Evolutionary conservation across 176 grass and related monocot genomes (phyloP).

Genomic region (Carex kokanica): DNA sequence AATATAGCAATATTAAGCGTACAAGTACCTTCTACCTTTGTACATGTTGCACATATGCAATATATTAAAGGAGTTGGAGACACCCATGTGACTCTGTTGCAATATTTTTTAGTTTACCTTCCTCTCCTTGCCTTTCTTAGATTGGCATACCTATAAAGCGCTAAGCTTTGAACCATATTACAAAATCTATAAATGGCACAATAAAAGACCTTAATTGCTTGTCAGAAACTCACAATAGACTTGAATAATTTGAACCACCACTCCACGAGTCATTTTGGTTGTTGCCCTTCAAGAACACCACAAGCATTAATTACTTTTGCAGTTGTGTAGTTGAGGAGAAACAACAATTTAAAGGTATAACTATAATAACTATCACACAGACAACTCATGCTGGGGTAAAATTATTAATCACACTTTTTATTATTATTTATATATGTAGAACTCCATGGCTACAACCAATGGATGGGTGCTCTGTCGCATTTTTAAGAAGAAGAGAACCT

Average conservation of each 20-base stretch:
- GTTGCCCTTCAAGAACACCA: conserved; percentile 13
- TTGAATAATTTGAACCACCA: background rate
- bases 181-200: conserved; percentile 11
- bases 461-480: conserved; percentile 84
- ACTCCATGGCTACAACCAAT: conserved; percentile 17
- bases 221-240: conserved; percentile 9
- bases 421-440: conserved; percentile 17
- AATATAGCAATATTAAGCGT: conserved; percentile 17
- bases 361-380: background rate
- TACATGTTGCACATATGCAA: background rate
- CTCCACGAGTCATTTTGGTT: background rate
- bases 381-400: background rate
- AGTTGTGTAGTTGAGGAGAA: conserved; percentile 11
- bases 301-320: conserved; percentile 8
- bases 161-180: conserved; percentile 7
- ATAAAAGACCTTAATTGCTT: conserved; percentile 33
- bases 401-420: background rate
- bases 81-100: conserved; percentile 6
- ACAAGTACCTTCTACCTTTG: conserved; percentile 10
- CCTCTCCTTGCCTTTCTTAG: background rate
- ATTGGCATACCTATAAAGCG: background rate
- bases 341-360: background rate
- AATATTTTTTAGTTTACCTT: conserved; percentile 11
- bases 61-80: background rate
- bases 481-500: conserved; percentile 51